phyloP scores from a whole-genome alignment of 805 yeast species.

The Starmera pachycereana region DNA sequence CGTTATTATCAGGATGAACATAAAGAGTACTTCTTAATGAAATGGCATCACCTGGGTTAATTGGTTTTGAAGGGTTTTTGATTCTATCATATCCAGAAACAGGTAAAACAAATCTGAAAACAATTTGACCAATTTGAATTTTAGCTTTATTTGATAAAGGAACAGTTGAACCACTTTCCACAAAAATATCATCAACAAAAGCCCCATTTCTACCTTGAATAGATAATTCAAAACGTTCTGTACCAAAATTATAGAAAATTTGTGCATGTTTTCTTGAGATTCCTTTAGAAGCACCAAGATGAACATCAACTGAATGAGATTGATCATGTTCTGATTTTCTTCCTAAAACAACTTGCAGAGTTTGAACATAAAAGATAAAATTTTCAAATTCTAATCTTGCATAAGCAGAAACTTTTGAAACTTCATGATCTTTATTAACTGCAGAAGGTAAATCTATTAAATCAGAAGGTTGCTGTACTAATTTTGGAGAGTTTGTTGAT shows the following conservation, averaged over 20 bases:
- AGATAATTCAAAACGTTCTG: conserved; percentile 85
- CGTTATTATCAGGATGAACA: conserved; percentile 12
- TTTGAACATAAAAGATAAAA: conserved; percentile 92
- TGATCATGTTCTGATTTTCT: conserved; percentile 70
- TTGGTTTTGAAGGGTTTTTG: conserved; percentile 25
- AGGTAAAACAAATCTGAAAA: conserved; percentile 82
- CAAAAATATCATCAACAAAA: conserved; percentile 83
- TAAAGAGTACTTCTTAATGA: conserved; percentile 43
- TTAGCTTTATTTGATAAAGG: conserved; percentile 75
- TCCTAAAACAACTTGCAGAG: conserved; percentile 90
- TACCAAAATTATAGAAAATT: conserved; percentile 92
- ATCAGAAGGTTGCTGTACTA: background rate
- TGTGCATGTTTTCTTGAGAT: conserved; percentile 92
- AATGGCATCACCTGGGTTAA: conserved; percentile 55
- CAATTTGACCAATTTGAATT: conserved; percentile 88
- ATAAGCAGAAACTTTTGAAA: conserved; percentile 34
- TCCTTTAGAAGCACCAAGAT: conserved; percentile 85
- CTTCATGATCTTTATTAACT: conserved; percentile 2
- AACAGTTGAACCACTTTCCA: conserved; percentile 86
- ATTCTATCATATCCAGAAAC: conserved; percentile 30
- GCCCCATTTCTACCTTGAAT: conserved; percentile 95
- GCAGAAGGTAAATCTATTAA: background rate
- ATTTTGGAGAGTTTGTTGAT: background rate
- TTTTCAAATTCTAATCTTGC: conserved; percentile 85
- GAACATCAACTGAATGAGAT: conserved; percentile 76